These are phyloP conservation scores for Boletus reticulatus DNA, from an alignment of 768 basidiomycete species.

Conservation along the genomic window DNA sequence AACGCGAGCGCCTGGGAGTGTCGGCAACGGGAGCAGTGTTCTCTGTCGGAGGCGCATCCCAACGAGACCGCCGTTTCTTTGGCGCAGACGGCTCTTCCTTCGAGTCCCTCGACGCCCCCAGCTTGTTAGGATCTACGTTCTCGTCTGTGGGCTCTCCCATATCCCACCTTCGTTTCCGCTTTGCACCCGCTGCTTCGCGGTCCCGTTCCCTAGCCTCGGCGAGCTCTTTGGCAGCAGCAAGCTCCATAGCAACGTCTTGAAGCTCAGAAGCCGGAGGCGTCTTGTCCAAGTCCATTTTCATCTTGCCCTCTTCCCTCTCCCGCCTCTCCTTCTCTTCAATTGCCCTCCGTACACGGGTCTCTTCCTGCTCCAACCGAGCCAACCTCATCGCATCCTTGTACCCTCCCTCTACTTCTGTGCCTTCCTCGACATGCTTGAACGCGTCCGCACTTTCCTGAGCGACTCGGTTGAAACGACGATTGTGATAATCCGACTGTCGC, in stretches of 20 bases:
- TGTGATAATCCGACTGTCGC: conserved; percentile 93
- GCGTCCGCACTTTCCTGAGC: conserved; percentile 81
- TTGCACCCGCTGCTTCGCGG: conserved; percentile 46
- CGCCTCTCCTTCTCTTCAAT: conserved; percentile 88
- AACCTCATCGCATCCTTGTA: conserved; percentile 97
- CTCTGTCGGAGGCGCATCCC: conserved; percentile 92
- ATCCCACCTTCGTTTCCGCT: conserved; percentile 84
- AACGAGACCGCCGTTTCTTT: conserved; percentile 91
- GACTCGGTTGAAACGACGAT: conserved; percentile 82
- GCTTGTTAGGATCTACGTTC: conserved; percentile 60
- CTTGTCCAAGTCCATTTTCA: conserved; percentile 87
- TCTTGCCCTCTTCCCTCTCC: conserved; percentile 65
- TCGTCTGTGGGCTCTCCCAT: conserved; percentile 60
- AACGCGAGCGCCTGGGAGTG: conserved; percentile 87
- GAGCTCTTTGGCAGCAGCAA: conserved; percentile 47
- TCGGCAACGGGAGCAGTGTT: conserved; percentile 45
- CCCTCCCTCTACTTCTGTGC: conserved; percentile 72
- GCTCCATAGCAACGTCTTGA: conserved; percentile 67
- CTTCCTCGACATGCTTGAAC: conserved; percentile 66
- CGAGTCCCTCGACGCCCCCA: conserved; percentile 62
- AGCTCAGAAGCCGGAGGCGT: conserved; percentile 85
- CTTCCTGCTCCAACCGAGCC: conserved; percentile 90
- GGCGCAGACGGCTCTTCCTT: conserved; percentile 76
- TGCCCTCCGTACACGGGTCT: conserved; percentile 73
- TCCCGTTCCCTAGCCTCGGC: conserved; percentile 38